These are phyloP conservation scores for Starmerella scarabaei DNA, from an alignment of 805 yeast species.

Conservation along the genomic window DNA sequence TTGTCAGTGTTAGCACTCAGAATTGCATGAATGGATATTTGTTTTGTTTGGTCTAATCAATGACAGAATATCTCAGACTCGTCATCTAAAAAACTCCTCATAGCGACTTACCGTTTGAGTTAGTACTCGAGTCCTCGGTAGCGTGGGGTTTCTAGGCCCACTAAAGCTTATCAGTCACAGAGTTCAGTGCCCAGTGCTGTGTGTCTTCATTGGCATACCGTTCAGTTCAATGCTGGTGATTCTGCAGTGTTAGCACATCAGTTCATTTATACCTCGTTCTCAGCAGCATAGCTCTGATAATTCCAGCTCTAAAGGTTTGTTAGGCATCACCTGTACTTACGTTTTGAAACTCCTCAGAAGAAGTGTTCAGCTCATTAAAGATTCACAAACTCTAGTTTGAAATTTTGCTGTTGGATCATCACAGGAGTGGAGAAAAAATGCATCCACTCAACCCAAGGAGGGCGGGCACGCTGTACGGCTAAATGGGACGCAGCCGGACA, in stretches of 20 bases:
- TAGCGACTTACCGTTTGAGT: conserved; percentile 23
- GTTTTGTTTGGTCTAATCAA: conserved; percentile 78
- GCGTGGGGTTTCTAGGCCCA: conserved; percentile 98
- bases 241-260: conserved; percentile 19
- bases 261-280: conserved; percentile 39
- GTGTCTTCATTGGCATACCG: conserved; percentile 50
- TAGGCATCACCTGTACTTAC: conserved; percentile 27
- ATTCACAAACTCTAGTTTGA: conserved; percentile 62
- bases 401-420: conserved; percentile 38
- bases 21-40: conserved; percentile 92
- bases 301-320: conserved; percentile 89
- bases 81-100: conserved; percentile 77
- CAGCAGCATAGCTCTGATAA: conserved; percentile 86
- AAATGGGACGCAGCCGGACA: no score
- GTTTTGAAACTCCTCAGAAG: conserved; percentile 21
- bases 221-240: background rate
- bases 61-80: conserved; percentile 66
- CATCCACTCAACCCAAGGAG: no score
- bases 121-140: conserved; percentile 45
- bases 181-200: conserved; percentile 99
- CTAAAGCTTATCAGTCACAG: conserved; percentile 90
- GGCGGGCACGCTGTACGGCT: no score
- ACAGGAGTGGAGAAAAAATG: conserved; percentile 12
- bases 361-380: conserved; percentile 37
- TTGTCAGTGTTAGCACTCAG: conserved; percentile 36